These are phyloP conservation scores for Astragalus glycyphyllos DNA, from an alignment of 306 rosid species.

Conservation along the genomic window DNA sequence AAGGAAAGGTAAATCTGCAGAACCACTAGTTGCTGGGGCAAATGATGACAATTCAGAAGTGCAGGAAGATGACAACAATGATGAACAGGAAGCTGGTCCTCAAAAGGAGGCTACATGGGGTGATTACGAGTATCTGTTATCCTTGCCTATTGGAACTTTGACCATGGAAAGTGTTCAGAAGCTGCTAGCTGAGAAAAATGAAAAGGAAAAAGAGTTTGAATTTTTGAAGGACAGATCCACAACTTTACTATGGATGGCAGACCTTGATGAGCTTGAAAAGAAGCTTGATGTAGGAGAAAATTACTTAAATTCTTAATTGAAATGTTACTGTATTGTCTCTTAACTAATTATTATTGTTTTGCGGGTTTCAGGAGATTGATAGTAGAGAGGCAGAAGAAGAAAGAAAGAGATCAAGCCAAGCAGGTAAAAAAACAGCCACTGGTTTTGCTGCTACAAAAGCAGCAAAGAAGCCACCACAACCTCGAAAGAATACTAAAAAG, in stretches of 20 bases:
- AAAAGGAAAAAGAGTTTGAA: slow-evolving; percentile 61
- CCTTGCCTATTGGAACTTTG: slow-evolving; percentile 81
- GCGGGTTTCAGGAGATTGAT: slow-evolving; percentile 66
- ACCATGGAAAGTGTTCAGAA: slow-evolving; percentile 83
- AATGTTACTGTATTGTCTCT: not conserved
- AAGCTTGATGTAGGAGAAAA: slow-evolving; percentile 68
- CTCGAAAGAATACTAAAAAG: slow-evolving; percentile 76
- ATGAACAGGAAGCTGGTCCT: slow-evolving; percentile 59
- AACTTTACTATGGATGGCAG: slow-evolving; percentile 73
- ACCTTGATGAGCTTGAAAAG: slow-evolving; percentile 72
- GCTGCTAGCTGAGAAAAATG: slow-evolving; percentile 64
- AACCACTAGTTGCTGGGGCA: slow-evolving; percentile 95
- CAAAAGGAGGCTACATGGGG: slow-evolving; percentile 55
- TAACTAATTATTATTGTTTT: not conserved
- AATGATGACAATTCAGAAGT: slow-evolving; percentile 66
- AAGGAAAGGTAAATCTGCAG: slow-evolving; percentile 69
- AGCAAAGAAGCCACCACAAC: slow-evolving; percentile 72
- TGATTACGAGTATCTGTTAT: slow-evolving; percentile 77
- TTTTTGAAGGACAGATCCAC: slow-evolving; percentile 74
- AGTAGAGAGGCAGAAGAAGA: slow-evolving; percentile 67
- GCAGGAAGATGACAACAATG: slow-evolving; percentile 58
- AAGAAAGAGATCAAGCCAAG: slow-evolving; percentile 57
- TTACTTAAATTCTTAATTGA: not conserved
- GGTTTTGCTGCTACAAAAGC: slow-evolving; percentile 47
- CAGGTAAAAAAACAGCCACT: slow-evolving; percentile 41